Base-by-base conservation (phyloP, 352 stramenopile species). In the Globisporangium iwayamae region DNA sequence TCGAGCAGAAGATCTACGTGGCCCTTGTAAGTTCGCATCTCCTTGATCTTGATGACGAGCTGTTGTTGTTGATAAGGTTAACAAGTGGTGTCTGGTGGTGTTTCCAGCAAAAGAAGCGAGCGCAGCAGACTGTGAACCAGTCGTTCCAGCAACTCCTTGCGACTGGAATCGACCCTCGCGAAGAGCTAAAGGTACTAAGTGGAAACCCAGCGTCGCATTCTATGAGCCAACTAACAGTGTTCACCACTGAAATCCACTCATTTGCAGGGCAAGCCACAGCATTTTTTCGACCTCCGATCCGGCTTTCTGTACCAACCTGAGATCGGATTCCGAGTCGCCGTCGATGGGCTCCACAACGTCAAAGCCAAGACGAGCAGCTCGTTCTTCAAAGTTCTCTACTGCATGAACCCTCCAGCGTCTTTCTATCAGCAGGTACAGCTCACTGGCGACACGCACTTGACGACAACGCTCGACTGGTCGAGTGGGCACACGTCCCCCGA, bases 271-370 rank as follows among this genome's bases (percentile, higher is more conserved):
- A 91, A 89, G 53, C 85, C 85, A 28, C 43, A 45, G 20, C 52
- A 55, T 9, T 85, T 78, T 32, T 59, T 91, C 16, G 68, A 87
- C n/a, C 64, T 88, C 20, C 60, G 62, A 10, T 65, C n/a, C 32
- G 72, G 69, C 4, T 89, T 89, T 43, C 60, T 46, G 28, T 93
- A 90, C 48, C 67, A 79, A 5, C 68, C 82, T 30, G 54, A 71
- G 16, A 80, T 93, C 22, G 85, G 85, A 3, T 91, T 93, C 46
- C 82, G 82, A 6, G 61, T 90, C 46, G 70, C 85, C 14, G 55
- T 93, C 16, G 85, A 93, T 51, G 74, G 79, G 6, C 56, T 90
- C n/a, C 67, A 88, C 63, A 90, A 90, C 53, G 60, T 88, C 10
- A 88, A 84, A 61, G n/a, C 66, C 36, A 90, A 87, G 38, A 38